Conservation (phyloP, 192 early-diverging fungal species). For the Gonapodya prolifera region DNA sequence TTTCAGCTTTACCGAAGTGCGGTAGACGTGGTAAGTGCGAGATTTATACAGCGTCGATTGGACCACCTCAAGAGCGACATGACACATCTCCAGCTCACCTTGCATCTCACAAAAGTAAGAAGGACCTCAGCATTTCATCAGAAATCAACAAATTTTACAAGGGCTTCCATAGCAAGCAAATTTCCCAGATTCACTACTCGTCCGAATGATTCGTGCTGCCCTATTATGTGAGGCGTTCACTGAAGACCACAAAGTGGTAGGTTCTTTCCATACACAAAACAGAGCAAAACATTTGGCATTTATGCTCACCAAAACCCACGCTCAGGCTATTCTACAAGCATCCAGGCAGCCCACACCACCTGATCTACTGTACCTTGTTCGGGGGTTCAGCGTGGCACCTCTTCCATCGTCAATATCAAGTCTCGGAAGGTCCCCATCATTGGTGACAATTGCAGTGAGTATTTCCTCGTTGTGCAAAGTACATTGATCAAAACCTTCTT, state of each 20-base stretch:
- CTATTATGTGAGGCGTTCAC: background rate
- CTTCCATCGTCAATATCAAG: too few relatives aligned
- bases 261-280: too few relatives aligned
- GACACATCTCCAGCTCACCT: too few relatives aligned
- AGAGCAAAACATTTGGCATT: too few relatives aligned
- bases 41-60: background rate
- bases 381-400: background rate
- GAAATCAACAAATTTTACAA: background rate
- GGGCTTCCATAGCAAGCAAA: background rate
- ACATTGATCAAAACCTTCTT: too few relatives aligned
- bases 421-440: too few relatives aligned
- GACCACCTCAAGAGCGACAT: background rate
- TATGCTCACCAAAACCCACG: background rate
- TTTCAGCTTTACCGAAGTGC: background rate
- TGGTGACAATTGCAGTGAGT: too few relatives aligned
- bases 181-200: background rate
- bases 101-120: background rate
- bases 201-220: background rate
- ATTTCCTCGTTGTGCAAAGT: too few relatives aligned
- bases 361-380: background rate
- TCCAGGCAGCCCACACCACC: background rate
- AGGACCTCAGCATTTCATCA: background rate
- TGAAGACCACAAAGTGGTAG: background rate
- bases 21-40: background rate
- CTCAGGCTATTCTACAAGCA: background rate